Evolutionary conservation across 108 stramenopile species (phyloP).

Genomic region (Aurantiochytrium sp.): DNA sequence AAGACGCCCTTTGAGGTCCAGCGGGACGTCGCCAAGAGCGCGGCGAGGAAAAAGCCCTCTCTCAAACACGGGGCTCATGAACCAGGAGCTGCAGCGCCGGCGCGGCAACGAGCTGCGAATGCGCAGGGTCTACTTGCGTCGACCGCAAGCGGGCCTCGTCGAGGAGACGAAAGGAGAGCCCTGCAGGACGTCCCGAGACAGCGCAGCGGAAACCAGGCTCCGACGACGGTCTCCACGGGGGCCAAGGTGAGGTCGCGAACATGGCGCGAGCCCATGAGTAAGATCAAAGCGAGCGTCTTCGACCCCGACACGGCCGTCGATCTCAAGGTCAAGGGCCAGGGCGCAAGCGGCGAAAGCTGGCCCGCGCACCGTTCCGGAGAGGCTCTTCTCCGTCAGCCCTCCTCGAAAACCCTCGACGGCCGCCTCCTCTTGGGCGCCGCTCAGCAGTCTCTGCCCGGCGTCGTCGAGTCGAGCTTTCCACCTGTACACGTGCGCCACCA

Average conservation of each 20-base stretch:
- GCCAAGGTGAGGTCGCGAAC: too few species aligned
- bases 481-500: background rate
- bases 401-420: too few species aligned
- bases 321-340: background rate
- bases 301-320: background rate
- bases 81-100: too few species aligned
- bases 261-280: background rate
- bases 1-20: background rate
- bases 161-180: too few species aligned
- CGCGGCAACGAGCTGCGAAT: too few species aligned
- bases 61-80: background rate
- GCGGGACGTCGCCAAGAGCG: too few species aligned
- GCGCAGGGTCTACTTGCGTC: too few species aligned
- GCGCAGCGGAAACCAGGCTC: too few species aligned
- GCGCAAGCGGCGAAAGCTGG: background rate
- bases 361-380: background rate
- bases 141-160: too few species aligned
- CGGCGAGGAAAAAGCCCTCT: background rate
- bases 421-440: too few species aligned
- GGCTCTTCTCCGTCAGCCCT: background rate
- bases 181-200: too few species aligned
- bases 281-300: background rate
- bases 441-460: background rate
- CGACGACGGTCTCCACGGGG: too few species aligned
- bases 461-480: background rate